Conservation (phyloP, 306 rosid genomes). For the Sicyos edulis region DNA sequence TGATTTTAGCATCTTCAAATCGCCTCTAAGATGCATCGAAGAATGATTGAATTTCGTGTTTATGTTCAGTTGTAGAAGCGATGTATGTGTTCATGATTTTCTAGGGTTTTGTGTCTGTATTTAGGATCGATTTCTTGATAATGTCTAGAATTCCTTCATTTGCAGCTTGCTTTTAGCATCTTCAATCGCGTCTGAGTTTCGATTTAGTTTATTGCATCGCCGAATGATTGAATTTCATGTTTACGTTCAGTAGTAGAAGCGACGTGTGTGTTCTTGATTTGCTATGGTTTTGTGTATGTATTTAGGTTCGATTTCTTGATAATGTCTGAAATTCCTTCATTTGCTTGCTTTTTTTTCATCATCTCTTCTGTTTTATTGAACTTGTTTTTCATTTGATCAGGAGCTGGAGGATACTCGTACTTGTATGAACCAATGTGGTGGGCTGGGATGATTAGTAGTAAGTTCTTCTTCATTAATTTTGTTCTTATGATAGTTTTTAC, state of each 20-base stretch:
- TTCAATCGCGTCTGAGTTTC: background rate
- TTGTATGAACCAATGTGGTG: conserved; percentile 86
- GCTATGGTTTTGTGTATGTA: background rate
- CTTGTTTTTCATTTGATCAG: conserved; percentile 33
- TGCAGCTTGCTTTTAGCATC: background rate
- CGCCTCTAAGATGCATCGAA: background rate
- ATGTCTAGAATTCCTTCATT: too few species aligned
- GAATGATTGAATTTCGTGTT: too few species aligned
- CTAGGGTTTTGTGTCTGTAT: too few species aligned
- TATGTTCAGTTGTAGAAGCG: too few species aligned
- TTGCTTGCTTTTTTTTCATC: background rate
- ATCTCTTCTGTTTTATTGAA: conserved; percentile 4
- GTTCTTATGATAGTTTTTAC: background rate
- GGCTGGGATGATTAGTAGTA: conserved; percentile 82
- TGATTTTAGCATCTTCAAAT: background rate
- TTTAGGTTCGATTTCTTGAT: too few species aligned
- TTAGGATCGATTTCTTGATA: too few species aligned
- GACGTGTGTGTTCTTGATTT: background rate
- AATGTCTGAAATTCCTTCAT: background rate
- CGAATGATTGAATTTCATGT: background rate
- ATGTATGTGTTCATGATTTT: too few species aligned
- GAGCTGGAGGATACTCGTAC: conserved; percentile 76
- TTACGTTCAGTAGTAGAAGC: background rate
- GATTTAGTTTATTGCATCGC: background rate
- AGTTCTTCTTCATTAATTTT: conserved; percentile 28